These are phyloP conservation scores for Leptomonas pyrrhocoris DNA, from an alignment of 208 protist species.

Conservation along the genomic window DNA sequence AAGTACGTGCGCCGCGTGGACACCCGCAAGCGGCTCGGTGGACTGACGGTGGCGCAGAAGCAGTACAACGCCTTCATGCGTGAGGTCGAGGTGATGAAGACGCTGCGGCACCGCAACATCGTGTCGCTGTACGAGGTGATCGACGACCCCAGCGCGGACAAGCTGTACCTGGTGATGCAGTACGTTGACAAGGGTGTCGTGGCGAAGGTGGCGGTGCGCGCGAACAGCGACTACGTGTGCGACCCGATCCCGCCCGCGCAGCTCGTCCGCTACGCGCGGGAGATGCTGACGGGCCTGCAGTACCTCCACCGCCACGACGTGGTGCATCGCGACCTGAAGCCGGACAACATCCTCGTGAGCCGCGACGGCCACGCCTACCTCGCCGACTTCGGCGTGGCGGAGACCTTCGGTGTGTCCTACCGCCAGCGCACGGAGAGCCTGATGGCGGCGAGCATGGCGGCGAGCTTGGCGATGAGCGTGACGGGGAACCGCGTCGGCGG, in stretches of 20 bases:
- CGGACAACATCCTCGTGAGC: conserved; percentile 80
- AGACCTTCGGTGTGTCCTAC: conserved; percentile 50
- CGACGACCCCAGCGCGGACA: conserved; percentile 91
- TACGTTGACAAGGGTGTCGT: conserved; percentile 80
- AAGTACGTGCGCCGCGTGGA: conserved; percentile 64
- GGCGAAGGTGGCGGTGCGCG: conserved; percentile 33
- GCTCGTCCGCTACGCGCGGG: conserved; percentile 46
- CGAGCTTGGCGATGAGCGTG: conserved; percentile 45
- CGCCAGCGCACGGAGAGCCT: conserved; percentile 42
- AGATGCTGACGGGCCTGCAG: conserved; percentile 69
- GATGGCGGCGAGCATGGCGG: conserved; percentile 61
- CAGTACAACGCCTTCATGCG: conserved; percentile 55
- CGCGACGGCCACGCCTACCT: conserved; percentile 55
- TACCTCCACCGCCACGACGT: conserved; percentile 68
- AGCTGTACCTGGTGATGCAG: conserved; percentile 93
- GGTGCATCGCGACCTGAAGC: no score
- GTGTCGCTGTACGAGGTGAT: conserved; percentile 95
- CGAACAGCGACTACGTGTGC: conserved; percentile 38
- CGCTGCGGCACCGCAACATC: conserved; percentile 94
- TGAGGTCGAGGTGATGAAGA: conserved; percentile 96
- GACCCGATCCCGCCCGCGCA: conserved; percentile 45
- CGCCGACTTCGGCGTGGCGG: conserved; percentile 83
- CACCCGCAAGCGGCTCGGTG: conserved; percentile 41
- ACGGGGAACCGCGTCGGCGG: conserved; percentile 34
- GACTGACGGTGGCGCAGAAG: conserved; percentile 34